These are phyloP conservation scores for Lipomyces spencermartinsiae DNA, from an alignment of 805 yeast genomes.

Conservation along the genomic window DNA sequence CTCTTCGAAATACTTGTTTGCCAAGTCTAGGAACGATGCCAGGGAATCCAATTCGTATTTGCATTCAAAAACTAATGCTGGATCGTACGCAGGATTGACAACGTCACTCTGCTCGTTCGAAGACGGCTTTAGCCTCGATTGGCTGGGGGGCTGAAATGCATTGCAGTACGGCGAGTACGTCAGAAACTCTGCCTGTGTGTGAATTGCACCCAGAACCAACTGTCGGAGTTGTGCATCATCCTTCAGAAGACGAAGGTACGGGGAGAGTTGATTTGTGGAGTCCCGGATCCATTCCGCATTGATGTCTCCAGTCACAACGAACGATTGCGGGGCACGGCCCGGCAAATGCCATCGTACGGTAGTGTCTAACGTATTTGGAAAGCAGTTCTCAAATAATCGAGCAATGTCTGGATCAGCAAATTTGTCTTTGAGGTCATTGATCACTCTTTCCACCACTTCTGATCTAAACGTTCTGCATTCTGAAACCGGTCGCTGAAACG, in stretches of 20 bases:
- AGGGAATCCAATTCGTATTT: conserved; percentile 87
- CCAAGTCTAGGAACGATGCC: conserved; percentile 77
- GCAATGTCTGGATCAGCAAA: conserved; percentile 71
- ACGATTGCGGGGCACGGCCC: conserved; percentile 59
- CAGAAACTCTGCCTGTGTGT: conserved; percentile 74
- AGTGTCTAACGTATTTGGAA: conserved; percentile 89
- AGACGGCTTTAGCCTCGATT: conserved; percentile 49
- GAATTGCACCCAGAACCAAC: conserved; percentile 77
- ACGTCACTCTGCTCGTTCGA: conserved; percentile 53
- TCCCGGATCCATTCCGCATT: conserved; percentile 94
- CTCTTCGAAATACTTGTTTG: conserved; percentile 69
- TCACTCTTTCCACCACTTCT: conserved; percentile 63
- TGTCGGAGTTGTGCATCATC: conserved; percentile 57
- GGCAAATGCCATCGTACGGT: conserved; percentile 74
- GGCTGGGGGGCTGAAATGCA: conserved; percentile 84
- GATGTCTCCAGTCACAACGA: conserved; percentile 89
- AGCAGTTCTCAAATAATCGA: conserved; percentile 76
- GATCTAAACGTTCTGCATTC: conserved; percentile 78
- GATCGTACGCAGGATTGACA: conserved; percentile 74
- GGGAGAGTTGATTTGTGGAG: conserved; percentile 80
- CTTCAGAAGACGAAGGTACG: conserved; percentile 67
- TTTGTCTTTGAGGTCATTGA: conserved; percentile 57
- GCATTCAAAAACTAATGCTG: conserved; percentile 81
- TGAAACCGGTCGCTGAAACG: conserved; percentile 77
- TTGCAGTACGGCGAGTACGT: conserved; percentile 78